A percentile compares a stretch with the other conserved stretches of the same genome.
These are phyloP conservation scores for Ceratorhiza oryzae-sativae DNA, from an alignment of 1,284 basidiomycete species.

Conservation along the genomic window DNA sequence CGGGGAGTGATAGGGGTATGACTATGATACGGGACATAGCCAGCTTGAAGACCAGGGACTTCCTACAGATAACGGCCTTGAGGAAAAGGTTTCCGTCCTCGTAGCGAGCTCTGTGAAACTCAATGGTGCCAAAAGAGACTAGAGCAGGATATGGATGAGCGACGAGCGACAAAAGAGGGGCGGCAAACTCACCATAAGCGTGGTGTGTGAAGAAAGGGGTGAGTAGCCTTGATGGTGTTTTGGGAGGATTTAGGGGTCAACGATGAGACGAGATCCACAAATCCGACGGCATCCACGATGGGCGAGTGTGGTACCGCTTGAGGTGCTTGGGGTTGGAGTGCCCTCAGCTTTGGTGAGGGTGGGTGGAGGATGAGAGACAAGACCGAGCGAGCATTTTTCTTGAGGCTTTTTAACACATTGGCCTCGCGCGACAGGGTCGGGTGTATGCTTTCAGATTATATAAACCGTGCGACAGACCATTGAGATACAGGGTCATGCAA, in stretches of 20 bases:
- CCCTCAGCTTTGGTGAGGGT: no score
- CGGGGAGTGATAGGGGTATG: neutral
- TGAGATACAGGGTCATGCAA: no score
- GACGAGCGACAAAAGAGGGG: neutral
- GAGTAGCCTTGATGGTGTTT: neutral
- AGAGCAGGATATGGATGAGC: neutral
- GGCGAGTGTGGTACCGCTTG: no score
- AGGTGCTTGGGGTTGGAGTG: no score
- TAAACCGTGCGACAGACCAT: no score
- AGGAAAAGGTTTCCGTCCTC: neutral
- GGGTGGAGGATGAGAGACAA: no score
- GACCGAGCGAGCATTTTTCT: no score
- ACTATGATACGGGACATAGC: neutral
- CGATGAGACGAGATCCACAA: neutral
- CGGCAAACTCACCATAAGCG: neutral
- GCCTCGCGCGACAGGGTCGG: no score
- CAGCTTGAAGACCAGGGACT: neutral
- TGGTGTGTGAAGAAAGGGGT: neutral
- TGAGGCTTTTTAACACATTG: no score
- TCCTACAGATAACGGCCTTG: neutral
- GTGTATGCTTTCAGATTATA: no score
- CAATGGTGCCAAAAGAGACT: neutral
- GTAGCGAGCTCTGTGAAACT: neutral
- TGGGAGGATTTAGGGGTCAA: neutral
- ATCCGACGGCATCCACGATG: neutral